Evolutionary conservation across 805 yeast species (phyloP), one percentile per base, ranked within the genome.

Genomic region (Ogataea ganodermae): DNA sequence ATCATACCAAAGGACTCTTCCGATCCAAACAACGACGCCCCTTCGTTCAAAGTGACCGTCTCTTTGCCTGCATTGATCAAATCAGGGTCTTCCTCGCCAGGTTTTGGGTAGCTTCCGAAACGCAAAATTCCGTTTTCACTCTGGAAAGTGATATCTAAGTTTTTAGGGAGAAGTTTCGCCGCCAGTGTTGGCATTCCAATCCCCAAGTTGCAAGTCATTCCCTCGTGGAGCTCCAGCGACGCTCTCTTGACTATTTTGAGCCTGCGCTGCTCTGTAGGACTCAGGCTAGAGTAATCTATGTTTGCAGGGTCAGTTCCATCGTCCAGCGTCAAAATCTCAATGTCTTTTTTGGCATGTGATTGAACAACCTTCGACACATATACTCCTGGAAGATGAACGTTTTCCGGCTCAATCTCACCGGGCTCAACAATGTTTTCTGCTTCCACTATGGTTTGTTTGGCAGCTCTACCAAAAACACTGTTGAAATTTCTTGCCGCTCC

Each of bases 31-130:
- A 74, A 59, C 0, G 79, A 67, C 1, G 76, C 77, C 14, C 80
- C 80, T 10, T 67, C 60, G 9, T 58, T 55, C 47, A 76, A 57
- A 1, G 80, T 75, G 21, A 73, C 74, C 3, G 80, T 72, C 62
- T 76, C 80, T 52, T 76, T 76, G 18, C 81, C 80, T 9, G 80
- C 79, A 51, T 76, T 76, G 50, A 75, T 73, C 53, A 71, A 52
- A 52, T 76, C 80, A 2, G 79, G 67, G 50, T 74, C 77, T 36
- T 71, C 77, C 51, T 73, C 60, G 14, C 73, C 77, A 28, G 50
- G 48, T 18, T 45, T 45, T 6, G 74, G 74, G 56, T 72, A 74
- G 17, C 75, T 75, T 1, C 80, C 81, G 35, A 75, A 61, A 3
- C 80, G 78, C n/a, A 76, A 64, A 23, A 76, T 61, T 13, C 81